phyloP scores from a whole-genome alignment of 345 rosid genomes.

The Gossypium arboreum region DNA sequence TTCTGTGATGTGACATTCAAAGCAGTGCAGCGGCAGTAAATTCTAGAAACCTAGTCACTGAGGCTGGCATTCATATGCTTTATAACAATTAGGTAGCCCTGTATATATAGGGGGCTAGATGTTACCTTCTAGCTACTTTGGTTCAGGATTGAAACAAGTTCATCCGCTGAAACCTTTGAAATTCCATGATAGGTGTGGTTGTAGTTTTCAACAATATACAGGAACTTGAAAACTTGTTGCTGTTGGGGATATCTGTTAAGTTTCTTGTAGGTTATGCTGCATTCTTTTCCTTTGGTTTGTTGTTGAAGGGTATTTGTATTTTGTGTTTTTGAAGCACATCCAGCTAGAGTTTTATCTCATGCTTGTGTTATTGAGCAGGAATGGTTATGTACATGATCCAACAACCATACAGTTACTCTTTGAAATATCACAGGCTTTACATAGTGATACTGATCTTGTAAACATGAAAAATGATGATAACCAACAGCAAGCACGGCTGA shows the following conservation, averaged over 20 bases:
- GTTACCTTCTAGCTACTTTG: neutral
- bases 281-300: neutral
- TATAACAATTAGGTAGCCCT: neutral
- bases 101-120: neutral
- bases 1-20: neutral
- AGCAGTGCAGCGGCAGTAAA: neutral
- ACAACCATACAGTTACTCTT: constrained; percentile 63
- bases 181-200: neutral
- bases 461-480: constrained; percentile 60
- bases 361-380: constrained; percentile 46
- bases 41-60: neutral
- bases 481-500: constrained; percentile 53
- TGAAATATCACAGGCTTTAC: constrained; percentile 66
- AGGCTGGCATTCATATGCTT: neutral
- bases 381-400: constrained; percentile 47
- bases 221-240: neutral
- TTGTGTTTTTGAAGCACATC: constrained; percentile 15
- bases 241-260: neutral
- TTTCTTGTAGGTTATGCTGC: neutral
- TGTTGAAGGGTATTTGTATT: constrained; percentile 6
- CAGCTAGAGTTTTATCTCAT: constrained; percentile 6
- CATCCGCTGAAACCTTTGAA: neutral
- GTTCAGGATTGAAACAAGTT: neutral
- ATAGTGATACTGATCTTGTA: constrained; percentile 54
- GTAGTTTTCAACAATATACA: neutral